Conservation (phyloP, 2,329 filamentous ascomycete genomes). For the Trichoderma harzianum region DNA sequence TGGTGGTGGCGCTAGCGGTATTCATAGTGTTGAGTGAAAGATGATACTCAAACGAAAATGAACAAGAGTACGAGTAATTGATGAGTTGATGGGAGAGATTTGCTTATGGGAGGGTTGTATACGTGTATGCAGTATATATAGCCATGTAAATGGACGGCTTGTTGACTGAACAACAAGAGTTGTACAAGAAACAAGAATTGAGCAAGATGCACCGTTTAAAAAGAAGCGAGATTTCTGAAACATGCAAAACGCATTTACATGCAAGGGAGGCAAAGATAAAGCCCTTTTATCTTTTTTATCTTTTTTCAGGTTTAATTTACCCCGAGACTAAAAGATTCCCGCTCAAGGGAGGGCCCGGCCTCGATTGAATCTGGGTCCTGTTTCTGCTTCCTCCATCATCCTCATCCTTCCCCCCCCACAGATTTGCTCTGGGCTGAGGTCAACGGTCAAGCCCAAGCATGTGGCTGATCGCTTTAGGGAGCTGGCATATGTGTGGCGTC, state of each 20-base stretch:
- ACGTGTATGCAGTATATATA: neutral
- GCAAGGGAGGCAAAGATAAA: neutral
- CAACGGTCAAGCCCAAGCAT: neutral
- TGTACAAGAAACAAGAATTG: neutral
- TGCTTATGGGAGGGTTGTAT: neutral
- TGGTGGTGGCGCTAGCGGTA: neutral
- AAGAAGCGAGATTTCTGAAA: neutral
- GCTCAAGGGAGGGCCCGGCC: neutral
- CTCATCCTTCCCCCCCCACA: neutral
- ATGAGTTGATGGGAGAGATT: neutral
- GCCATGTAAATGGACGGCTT: neutral
- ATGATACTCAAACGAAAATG: neutral
- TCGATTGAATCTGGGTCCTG: neutral
- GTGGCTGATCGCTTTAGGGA: neutral
- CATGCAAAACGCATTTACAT: neutral
- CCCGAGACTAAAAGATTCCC: neutral
- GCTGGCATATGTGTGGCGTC: neutral
- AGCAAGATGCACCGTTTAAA: neutral
- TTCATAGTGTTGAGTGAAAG: neutral
- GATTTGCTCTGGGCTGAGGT: neutral
- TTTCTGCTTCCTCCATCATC: neutral
- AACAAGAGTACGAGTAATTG: neutral
- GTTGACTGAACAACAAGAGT: neutral
- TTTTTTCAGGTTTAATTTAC: neutral
- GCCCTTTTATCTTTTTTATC: neutral